Evolutionary conservation across 108 stramenopile species (phyloP), one percentile per base, ranked within the genome.

Genomic region (Cyclotella baltica): DNA sequence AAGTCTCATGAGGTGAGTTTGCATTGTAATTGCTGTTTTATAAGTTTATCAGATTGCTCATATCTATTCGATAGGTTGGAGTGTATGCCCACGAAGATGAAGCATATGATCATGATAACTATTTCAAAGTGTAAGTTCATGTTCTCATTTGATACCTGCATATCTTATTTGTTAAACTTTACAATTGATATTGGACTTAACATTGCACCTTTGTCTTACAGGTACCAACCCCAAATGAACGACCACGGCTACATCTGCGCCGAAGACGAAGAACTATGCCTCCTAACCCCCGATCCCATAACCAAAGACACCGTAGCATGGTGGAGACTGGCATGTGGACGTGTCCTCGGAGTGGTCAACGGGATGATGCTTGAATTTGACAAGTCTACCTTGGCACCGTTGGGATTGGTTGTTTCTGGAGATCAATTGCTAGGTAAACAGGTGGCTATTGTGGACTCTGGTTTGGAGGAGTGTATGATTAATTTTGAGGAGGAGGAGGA

Each of bases 311-410:
- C 87, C n/a, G 76, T 85, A 3, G 89, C 88, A 47, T 93, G 92
- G 92, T 93, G 92, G 92, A 88, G 88, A 27, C 76, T 30, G 11
- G 59, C 31, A 11, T 61, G 90, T 63, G 92, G 92, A 23, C 71
- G 89, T 20, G 92, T 93, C 2, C 65, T 93, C 20, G 92, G 92
- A 18, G 88, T 88, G 3, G 91, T 91, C 23, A 89, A 92, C 40
- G 79, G 89, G 33, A 88, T 86, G 91, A 66, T 92, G 73, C 80
- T 91, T 19, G 90, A 93, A 76, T 93, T 90, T 55, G 92, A 93
- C 65, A 70, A 68, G n/a, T 72, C 70, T 31, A 87, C 88, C 0
- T 78, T 93, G 20, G 87, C 90, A 20, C 92, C 92, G 13, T 56
- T 93, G 31, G 92, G 92, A 18, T 68, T 93, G 16, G 92, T 93